Percentiles rank a stretch among this genome's conserved stretches.
These are phyloP conservation scores for Bremia lactucae DNA, from an alignment of 352 stramenopile genomes.

Conservation along the genomic window DNA sequence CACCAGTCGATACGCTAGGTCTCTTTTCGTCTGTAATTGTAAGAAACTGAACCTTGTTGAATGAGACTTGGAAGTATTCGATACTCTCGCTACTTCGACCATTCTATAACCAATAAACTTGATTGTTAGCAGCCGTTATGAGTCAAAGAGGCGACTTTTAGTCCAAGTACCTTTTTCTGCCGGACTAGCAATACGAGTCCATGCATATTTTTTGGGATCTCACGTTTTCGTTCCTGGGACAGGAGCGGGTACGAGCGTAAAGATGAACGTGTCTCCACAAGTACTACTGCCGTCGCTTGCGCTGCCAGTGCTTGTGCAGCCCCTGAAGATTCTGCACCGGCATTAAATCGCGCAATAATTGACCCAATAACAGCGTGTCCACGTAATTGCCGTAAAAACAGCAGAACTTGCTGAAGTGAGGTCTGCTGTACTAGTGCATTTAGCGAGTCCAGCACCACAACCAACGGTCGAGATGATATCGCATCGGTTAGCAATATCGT, in stretches of 20 bases:
- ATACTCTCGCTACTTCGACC: conserved; percentile 48
- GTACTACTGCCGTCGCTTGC: conserved; percentile 35
- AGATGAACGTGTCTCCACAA: conserved; percentile 49
- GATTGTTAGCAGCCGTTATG: conserved; percentile 1
- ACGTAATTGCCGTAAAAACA: conserved; percentile 32
- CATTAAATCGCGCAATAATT: conserved; percentile 39
- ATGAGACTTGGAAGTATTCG: conserved; percentile 44
- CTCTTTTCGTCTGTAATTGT: conserved; percentile 1
- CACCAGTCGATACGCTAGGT: neutral
- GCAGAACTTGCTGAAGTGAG: conserved; percentile 30
- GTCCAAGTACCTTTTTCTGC: conserved; percentile 43
- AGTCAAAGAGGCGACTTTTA: neutral
- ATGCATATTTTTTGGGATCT: conserved; percentile 50
- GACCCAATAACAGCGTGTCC: conserved; percentile 25
- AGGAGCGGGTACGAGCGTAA: conserved; percentile 45
- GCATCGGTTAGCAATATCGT: conserved; percentile 1
- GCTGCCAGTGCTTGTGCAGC: conserved; percentile 20
- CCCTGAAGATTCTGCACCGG: conserved; percentile 12
- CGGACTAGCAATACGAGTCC: conserved; percentile 46
- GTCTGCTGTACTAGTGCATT: conserved; percentile 47
- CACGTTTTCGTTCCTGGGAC: conserved; percentile 42
- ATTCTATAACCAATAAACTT: conserved; percentile 28
- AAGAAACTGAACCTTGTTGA: conserved; percentile 21
- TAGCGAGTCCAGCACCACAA: conserved; percentile 57
- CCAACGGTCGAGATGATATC: conserved; percentile 23